A percentile compares a stretch with the other conserved stretches of the same genome.
These are phyloP conservation scores for Quercus berberidifolia DNA, from an alignment of 306 rosid species.

Conservation along the genomic window DNA sequence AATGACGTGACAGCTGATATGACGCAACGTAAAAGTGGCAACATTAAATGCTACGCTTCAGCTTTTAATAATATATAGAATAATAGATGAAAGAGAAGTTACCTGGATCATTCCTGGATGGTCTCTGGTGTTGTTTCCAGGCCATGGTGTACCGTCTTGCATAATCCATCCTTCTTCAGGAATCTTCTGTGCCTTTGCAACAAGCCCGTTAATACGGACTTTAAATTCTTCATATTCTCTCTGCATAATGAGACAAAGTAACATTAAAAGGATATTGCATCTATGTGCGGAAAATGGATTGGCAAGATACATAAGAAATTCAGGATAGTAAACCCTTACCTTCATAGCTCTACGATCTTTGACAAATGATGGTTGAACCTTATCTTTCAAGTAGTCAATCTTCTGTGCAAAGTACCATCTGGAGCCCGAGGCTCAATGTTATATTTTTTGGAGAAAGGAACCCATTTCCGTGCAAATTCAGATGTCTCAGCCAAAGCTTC, in stretches of 20 bases:
- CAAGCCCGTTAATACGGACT: conserved; percentile 79
- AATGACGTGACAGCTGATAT: rapidly evolving
- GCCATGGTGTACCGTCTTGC: conserved; percentile 99
- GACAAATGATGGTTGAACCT: conserved; percentile 89
- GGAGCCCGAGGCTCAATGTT: conserved; percentile 96
- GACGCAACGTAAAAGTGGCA: no score
- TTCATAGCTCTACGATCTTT: conserved; percentile 98
- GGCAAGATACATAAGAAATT: background rate
- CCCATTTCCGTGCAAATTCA: conserved; percentile 93
- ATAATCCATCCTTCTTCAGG: conserved; percentile 98
- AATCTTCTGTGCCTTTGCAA: conserved; percentile 77
- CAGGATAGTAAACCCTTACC: conserved; percentile 37
- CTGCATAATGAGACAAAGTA: conserved; percentile 34
- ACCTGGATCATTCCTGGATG: conserved; percentile 99
- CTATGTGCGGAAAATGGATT: background rate
- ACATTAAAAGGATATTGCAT: conserved; percentile 3
- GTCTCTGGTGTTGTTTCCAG: conserved; percentile 95
- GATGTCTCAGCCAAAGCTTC: conserved; percentile 94
- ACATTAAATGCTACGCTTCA: no score
- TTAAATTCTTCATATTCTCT: conserved; percentile 98
- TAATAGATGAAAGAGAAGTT: background rate
- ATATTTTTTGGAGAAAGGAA: conserved; percentile 82
- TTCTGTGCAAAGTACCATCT: conserved; percentile 92
- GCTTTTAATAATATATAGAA: no score
- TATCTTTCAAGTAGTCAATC: conserved; percentile 93